Conservation (phyloP, 192 early-diverging fungal genomes). For the Entomortierella chlamydospora region DNA sequence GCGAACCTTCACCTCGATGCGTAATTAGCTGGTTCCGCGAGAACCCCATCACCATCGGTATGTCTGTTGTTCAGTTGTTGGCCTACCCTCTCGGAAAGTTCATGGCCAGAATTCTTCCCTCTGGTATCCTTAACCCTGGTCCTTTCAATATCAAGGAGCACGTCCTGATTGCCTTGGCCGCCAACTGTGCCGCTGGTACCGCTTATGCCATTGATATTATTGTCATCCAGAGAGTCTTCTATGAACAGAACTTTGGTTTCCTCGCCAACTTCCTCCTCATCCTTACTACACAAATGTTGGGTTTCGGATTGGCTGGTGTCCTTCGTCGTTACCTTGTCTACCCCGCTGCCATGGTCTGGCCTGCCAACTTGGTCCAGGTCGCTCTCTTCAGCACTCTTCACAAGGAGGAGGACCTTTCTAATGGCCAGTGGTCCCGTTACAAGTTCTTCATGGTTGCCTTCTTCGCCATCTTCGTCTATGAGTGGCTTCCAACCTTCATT, state of each 20-base stretch:
- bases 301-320: too few relatives aligned
- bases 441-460: too few relatives aligned
- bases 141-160: slow-evolving; percentile 80
- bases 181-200: slow-evolving; percentile 59
- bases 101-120: slow-evolving; percentile 68
- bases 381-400: too few relatives aligned
- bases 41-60: slow-evolving; percentile 18
- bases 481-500: slow-evolving; percentile 61
- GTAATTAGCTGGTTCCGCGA: slow-evolving; percentile 38
- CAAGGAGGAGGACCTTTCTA: too few relatives aligned
- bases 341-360: too few relatives aligned
- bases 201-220: slow-evolving; percentile 73
- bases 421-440: too few relatives aligned
- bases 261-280: slow-evolving; percentile 64
- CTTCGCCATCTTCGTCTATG: too few relatives aligned
- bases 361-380: too few relatives aligned
- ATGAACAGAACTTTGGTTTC: slow-evolving; percentile 66
- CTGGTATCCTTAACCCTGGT: slow-evolving; percentile 29
- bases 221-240: slow-evolving; percentile 69
- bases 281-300: too few relatives aligned
- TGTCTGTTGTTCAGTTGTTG: slow-evolving; percentile 45
- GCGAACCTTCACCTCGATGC: too few relatives aligned
- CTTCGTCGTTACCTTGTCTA: too few relatives aligned
- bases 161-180: slow-evolving; percentile 67
- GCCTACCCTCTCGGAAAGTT: slow-evolving; percentile 48